Base-by-base conservation (phyloP, 345 rosid species). In the Passiflora organensis region DNA sequence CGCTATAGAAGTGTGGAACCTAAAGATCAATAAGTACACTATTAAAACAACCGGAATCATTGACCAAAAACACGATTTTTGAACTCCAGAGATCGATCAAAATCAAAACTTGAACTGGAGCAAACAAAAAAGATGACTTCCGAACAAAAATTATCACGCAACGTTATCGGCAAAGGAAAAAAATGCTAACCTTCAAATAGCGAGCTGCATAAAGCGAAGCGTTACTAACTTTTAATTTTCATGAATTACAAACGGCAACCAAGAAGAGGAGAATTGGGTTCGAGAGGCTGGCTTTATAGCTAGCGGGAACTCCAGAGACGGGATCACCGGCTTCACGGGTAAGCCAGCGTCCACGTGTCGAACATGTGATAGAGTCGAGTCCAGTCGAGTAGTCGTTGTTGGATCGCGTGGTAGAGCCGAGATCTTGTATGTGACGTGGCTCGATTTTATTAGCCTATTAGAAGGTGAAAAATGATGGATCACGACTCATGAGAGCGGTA, bases 231-330 rank as follows among this genome's bases (percentile, higher is more conserved):
- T n/a, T n/a, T n/a, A n/a, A n/a, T n/a, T 51, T 46, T 23, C 38
- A 18, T 51, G 65, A 65, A 59, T 66, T 48, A 37, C 28, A 62
- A 63, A 58, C 32, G 8, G 56, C 56, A 53, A 49, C 21, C 38
- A n/a, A n/a, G 21, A 39, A 49, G 56, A 51, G 55, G 34, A 41
- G 47, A 50, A n/a, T 32, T 15, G 6, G 0, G 47, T 10, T 41
- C 36, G 59, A 74, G n/a, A n/a, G 68, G 71, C 63, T 48, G 68
- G 18, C 59, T 76, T 56, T 74, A 73, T 80, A 67, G 51, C 75
- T 58, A 82, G 82, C 84, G 87, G 82, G 82, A 71, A 72, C 63
- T 59, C 59, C 58, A 43, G 56, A 16, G 60, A 38, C 17, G 13
- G 68, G 63, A 66, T 54, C 52, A 76, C 80, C 66, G 74, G 78